Percentiles rank a stretch among this genome's conserved stretches.
These are phyloP conservation scores for Tetrapisispora fleetii DNA, from an alignment of 805 yeast species.

Conservation along the genomic window DNA sequence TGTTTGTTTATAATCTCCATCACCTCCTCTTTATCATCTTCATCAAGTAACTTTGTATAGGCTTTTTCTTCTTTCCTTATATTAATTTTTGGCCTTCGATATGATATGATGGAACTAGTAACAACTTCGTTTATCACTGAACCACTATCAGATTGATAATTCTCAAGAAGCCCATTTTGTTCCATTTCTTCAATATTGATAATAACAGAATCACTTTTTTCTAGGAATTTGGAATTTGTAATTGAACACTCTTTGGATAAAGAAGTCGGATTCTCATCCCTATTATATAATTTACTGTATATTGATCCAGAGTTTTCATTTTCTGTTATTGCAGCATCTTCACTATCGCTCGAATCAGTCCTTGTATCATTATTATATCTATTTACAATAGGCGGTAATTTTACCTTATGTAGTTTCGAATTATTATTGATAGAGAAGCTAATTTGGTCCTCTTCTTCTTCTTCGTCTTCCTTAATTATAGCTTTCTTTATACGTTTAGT, in stretches of 20 bases:
- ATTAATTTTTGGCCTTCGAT: background rate
- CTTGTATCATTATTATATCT: background rate
- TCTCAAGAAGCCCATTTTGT: background rate
- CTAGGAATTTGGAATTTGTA: background rate
- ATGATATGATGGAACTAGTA: background rate
- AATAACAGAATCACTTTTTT: background rate
- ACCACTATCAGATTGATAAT: background rate
- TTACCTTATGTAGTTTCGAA: background rate
- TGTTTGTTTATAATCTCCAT: constrained; percentile 13
- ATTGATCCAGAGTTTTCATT: background rate
- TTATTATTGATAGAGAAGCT: too few relatives aligned
- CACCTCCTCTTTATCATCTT: constrained; percentile 21
- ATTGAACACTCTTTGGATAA: background rate
- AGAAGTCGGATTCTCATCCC: background rate
- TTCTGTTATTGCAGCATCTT: background rate
- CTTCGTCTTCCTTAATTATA: background rate
- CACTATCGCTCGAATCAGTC: background rate
- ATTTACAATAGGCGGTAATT: background rate
- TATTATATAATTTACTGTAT: background rate
- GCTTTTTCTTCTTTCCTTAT: constrained; percentile 11
- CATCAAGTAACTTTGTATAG: constrained; percentile 19
- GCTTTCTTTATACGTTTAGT: background rate
- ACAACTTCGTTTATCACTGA: background rate
- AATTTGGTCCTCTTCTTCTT: background rate
- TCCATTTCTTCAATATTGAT: constrained; percentile 2